Percentiles rank a stretch among this genome's conserved stretches.
Evolutionary conservation across 78 protist genomes (phyloP).

Genomic region (Dictyostelium intermedium): DNA sequence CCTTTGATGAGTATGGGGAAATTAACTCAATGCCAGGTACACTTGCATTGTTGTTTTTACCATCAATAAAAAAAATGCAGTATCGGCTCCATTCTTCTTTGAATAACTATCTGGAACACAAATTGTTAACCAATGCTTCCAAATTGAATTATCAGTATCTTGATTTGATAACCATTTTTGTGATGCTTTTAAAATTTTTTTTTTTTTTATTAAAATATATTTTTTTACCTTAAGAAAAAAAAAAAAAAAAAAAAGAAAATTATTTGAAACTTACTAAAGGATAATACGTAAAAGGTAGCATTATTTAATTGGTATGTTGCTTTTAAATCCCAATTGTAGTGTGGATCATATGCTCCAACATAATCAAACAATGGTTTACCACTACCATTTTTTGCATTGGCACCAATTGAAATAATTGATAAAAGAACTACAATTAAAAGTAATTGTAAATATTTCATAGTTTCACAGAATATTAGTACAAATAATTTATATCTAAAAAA

Average conservation of each 20-base stretch:
- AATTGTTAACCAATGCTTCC: conserved; percentile 70
- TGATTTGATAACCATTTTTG: conserved; percentile 51
- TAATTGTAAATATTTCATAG: background rate
- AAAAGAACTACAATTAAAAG: background rate
- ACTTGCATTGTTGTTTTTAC: background rate
- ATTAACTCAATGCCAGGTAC: background rate
- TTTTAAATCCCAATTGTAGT: conserved; percentile 35
- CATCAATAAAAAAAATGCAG: conserved; percentile 27
- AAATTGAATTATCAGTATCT: conserved; percentile 17
- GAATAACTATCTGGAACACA: conserved; percentile 16
- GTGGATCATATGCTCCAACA: conserved; percentile 50
- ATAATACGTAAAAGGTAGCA: conserved; percentile 21
- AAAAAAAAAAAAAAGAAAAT: background rate
- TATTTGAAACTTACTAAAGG: conserved; percentile 28
- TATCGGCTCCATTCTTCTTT: background rate
- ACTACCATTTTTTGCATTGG: background rate
- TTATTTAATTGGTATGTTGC: background rate
- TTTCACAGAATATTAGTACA: background rate
- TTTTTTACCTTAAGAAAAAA: background rate
- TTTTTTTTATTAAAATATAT: background rate
- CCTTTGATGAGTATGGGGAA: background rate
- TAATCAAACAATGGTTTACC: conserved; percentile 6
- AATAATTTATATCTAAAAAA: too few relatives aligned
- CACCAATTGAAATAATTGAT: background rate
- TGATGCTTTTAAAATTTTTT: background rate